phyloP scores from a whole-genome alignment of 2,329 filamentous ascomycete species.

The Cytospora piceicola region DNA sequence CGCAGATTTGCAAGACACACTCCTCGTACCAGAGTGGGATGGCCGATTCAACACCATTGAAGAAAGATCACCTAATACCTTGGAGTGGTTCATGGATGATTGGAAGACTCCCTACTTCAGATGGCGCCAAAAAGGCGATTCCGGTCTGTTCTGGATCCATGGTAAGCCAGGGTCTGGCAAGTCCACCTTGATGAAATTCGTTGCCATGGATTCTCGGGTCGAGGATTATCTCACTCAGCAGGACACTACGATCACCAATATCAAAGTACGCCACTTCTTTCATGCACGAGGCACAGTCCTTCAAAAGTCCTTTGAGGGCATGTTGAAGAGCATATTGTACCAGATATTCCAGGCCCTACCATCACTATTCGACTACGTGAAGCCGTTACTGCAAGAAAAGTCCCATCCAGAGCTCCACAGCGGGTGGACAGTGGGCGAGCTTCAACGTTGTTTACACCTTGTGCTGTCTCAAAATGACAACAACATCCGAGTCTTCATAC shows the following conservation, averaged over 20 bases:
- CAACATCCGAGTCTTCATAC: not conserved
- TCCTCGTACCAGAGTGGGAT: slow-evolving; percentile 3
- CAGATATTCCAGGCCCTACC: slow-evolving; percentile 1
- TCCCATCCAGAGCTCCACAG: not conserved
- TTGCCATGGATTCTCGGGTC: not conserved
- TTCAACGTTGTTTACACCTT: not conserved
- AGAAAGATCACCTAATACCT: not conserved
- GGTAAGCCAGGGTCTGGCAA: slow-evolving; percentile 11
- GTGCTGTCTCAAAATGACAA: not conserved
- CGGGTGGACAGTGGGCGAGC: not conserved
- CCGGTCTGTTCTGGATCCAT: slow-evolving; percentile 13
- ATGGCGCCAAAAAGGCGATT: not conserved
- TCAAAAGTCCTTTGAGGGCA: slow-evolving; percentile 23
- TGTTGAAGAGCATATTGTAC: slow-evolving; percentile 9
- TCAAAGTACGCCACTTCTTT: slow-evolving; percentile 10
- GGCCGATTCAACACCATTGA: slow-evolving; percentile 3
- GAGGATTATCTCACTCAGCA: not conserved
- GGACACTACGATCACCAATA: not conserved
- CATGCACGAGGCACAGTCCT: not conserved
- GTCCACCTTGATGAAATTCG: slow-evolving; percentile 14
- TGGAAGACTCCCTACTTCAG: not conserved
- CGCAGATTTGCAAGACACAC: not conserved
- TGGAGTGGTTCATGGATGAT: slow-evolving; percentile 8
- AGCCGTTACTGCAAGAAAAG: not conserved
- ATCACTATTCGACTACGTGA: not conserved